Evolutionary conservation across 106 monocot species (phyloP).

Genomic region (Amphibolis antarctica): DNA sequence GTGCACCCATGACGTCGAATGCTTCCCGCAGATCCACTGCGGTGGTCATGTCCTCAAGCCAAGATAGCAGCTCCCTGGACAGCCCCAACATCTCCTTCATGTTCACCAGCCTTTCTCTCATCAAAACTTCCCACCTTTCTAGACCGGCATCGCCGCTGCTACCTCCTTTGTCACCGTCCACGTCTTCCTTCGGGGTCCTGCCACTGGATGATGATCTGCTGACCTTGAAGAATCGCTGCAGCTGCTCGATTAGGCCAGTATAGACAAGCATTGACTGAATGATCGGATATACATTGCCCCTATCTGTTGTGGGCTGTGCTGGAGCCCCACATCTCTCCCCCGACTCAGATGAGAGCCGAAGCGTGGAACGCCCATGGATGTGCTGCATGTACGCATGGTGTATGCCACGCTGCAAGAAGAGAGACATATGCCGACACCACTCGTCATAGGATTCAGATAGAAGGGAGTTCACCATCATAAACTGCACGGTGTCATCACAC

Average conservation of each 20-base stretch:
- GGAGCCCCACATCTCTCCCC: conserved; percentile 17
- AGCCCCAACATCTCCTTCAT: conserved; percentile 86
- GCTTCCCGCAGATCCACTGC: conserved; percentile 67
- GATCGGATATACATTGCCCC: conserved; percentile 33
- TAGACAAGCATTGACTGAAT: conserved; percentile 89
- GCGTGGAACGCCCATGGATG: conserved; percentile 45
- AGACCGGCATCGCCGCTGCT: conserved; percentile 9
- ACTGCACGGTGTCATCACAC: conserved; percentile 80
- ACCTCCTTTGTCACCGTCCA: background rate
- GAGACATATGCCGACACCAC: conserved; percentile 55
- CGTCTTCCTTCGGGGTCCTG: background rate
- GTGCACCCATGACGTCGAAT: conserved; percentile 69
- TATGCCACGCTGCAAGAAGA: conserved; percentile 74
- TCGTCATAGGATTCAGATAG: conserved; percentile 76
- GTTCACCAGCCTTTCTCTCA: conserved; percentile 79
- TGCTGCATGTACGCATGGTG: conserved; percentile 79
- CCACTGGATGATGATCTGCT: background rate
- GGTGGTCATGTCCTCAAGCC: conserved; percentile 87
- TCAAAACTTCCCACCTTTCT: conserved; percentile 69
- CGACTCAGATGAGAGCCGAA: conserved; percentile 30
- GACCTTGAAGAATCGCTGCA: conserved; percentile 77
- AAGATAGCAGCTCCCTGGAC: conserved; percentile 67
- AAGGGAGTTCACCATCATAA: conserved; percentile 98
- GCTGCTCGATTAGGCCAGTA: conserved; percentile 79
- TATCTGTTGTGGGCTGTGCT: conserved; percentile 15